Conservation (phyloP, 345 rosid genomes). For the Moricandia moricandioides region DNA sequence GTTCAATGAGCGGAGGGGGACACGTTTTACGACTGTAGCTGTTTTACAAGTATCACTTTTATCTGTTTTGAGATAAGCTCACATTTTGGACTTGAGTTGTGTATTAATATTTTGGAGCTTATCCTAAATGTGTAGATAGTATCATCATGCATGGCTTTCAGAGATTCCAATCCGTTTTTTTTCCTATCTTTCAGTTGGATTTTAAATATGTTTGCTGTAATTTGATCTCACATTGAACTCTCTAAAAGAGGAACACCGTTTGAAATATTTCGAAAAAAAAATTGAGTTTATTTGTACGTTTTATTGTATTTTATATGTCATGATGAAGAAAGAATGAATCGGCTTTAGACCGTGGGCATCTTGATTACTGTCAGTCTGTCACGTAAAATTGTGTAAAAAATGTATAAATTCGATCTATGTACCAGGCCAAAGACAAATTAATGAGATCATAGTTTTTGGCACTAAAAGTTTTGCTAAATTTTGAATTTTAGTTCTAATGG, state of each 20-base stretch:
- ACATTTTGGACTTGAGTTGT: conserved; percentile 1
- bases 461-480: too few species aligned
- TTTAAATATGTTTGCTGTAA: neutral
- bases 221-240: neutral
- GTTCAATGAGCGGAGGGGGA: neutral
- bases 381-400: neutral
- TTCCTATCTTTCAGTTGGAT: neutral
- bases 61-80: conserved; percentile 5
- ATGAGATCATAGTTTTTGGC: neutral
- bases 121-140: neutral
- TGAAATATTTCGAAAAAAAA: neutral
- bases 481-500: too few species aligned
- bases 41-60: conserved; percentile 24
- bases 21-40: neutral
- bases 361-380: neutral
- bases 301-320: neutral
- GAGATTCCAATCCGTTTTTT: neutral
- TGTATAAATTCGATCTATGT: neutral
- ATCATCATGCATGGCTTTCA: conserved; percentile 1
- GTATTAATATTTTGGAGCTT: conserved; percentile 1
- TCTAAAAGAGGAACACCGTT: neutral
- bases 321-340: neutral
- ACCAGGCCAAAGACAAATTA: neutral
- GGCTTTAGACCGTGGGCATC: neutral
- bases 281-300: neutral